Evolutionary conservation across 2,329 filamentous ascomycete genomes (phyloP), one percentile per base, ranked within the genome.

Genomic region (Allantophomopsis lycopodina): DNA sequence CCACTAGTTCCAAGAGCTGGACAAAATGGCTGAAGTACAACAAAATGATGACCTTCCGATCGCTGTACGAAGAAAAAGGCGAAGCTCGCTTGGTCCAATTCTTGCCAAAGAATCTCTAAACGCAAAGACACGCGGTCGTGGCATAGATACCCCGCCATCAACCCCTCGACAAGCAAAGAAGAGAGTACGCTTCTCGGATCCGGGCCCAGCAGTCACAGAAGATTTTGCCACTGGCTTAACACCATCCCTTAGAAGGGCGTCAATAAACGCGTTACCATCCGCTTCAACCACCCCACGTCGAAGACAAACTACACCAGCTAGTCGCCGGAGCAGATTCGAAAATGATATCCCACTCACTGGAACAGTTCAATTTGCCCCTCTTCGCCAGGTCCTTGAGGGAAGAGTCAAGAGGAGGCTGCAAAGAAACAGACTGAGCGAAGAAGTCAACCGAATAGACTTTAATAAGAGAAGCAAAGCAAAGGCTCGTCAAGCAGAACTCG

Each of bases 181-280:
- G 46, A 61, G 62, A 41, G 71, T 76, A 16, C 69, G 73, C 31
- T 76, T 77, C 55, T 78, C 74, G 0, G 72, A 77, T 32, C 71
- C 71, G 7, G 71, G 69, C 0, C 60, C 62, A 1, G 51, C 58
- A 0, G 43, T 57, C 31, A 42, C 55, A 13, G 43, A 53, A 10
- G 40, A 40, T 4, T 48, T 48, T 8, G 61, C 65, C 2, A 74
- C 68, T 1, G 73, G 74, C 2, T 55, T 79, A 20, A 78, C 75
- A 1, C 74, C 75, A 1, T 69, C 76, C 58, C 58, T 79, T 34
- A 61, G 62, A 31, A 66, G 71, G 15, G 63, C 73, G 0, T 63
- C 63, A 1, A 28, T 28, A 28, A 28, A 28, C 23, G 23, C 23
- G 23, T 60, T 77, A 37, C 49, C 45, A 47, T 51, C 55, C 52